These are phyloP conservation scores for Candida ortonii DNA, from an alignment of 805 yeast species.

Conservation along the genomic window DNA sequence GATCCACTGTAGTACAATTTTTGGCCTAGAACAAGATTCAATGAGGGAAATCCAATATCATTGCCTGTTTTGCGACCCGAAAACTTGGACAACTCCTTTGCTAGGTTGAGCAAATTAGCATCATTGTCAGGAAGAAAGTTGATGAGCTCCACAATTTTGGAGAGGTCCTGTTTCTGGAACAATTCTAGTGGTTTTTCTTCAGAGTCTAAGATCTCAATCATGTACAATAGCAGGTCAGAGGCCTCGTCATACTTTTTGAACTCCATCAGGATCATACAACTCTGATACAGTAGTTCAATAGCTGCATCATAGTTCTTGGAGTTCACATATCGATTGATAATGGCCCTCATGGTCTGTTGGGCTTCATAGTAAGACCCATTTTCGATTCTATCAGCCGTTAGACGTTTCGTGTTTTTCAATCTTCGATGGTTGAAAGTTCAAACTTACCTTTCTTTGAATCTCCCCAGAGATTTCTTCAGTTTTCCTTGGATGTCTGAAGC, in stretches of 20 bases:
- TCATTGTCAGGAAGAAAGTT: slow-evolving; percentile 47
- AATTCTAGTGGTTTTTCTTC: slow-evolving; percentile 36
- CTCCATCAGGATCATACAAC: slow-evolving; percentile 63
- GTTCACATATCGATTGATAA: slow-evolving; percentile 79
- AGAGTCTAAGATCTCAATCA: slow-evolving; percentile 65
- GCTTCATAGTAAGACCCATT: slow-evolving; percentile 88
- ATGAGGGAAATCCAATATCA: slow-evolving; percentile 69
- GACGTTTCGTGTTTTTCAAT: background rate
- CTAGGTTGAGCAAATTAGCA: slow-evolving; percentile 62
- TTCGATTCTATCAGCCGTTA: slow-evolving; percentile 54
- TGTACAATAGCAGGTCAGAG: slow-evolving; percentile 67
- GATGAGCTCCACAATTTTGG: slow-evolving; percentile 42
- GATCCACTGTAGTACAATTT: slow-evolving; percentile 46
- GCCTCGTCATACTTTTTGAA: slow-evolving; percentile 79
- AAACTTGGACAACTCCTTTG: slow-evolving; percentile 69
- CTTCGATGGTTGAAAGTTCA: background rate
- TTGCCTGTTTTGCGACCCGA: slow-evolving; percentile 46
- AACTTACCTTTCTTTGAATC: slow-evolving; percentile 51
- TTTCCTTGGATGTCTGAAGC: slow-evolving; percentile 33
- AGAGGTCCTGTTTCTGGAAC: slow-evolving; percentile 24
- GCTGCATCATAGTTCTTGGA: slow-evolving; percentile 68
- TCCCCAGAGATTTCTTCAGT: slow-evolving; percentile 55
- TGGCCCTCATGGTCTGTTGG: slow-evolving; percentile 89
- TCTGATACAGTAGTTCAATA: slow-evolving; percentile 66
- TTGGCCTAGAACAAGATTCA: slow-evolving; percentile 72